These are phyloP conservation scores for Arabidopsis suecica DNA, from an alignment of 345 rosid genomes.

Conservation along the genomic window DNA sequence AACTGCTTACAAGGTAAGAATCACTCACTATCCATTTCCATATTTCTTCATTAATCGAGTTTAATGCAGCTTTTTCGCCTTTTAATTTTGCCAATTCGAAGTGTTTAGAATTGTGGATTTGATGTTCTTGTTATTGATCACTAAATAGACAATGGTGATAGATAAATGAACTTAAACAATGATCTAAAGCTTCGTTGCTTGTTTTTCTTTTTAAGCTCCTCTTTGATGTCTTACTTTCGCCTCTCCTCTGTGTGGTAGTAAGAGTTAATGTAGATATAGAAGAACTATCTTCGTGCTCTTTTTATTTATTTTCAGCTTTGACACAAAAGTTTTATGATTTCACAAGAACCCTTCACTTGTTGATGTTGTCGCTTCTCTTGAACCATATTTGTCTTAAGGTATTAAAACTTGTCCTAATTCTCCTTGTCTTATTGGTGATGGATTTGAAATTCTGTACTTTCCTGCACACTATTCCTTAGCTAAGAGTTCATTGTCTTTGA, in stretches of 20 bases:
- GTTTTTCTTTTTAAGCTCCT: not conserved
- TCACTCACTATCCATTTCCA: not conserved
- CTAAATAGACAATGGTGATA: not conserved
- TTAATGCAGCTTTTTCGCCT: not conserved
- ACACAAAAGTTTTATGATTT: not conserved
- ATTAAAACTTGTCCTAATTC: no score
- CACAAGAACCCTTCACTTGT: no score
- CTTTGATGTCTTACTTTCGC: not conserved
- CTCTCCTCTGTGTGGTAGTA: no score
- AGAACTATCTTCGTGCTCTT: not conserved
- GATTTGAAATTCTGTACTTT: no score
- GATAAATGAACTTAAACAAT: not conserved
- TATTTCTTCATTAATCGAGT: not conserved
- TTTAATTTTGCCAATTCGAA: not conserved
- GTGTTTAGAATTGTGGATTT: not conserved
- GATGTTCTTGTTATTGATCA: not conserved
- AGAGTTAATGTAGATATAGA: not conserved
- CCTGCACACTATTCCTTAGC: no score
- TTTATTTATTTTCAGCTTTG: conserved; percentile 13
- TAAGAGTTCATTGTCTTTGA: no score
- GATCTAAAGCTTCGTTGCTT: not conserved
- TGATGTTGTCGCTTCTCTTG: no score
- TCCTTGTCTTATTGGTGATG: no score
- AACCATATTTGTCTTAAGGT: no score
- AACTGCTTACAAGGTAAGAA: conserved; percentile 36